Percentiles rank a stretch among this genome's conserved stretches.
Evolutionary conservation across 495 filamentous ascomycete species (phyloP).

Genomic region (Penicillium longicatenatum): DNA sequence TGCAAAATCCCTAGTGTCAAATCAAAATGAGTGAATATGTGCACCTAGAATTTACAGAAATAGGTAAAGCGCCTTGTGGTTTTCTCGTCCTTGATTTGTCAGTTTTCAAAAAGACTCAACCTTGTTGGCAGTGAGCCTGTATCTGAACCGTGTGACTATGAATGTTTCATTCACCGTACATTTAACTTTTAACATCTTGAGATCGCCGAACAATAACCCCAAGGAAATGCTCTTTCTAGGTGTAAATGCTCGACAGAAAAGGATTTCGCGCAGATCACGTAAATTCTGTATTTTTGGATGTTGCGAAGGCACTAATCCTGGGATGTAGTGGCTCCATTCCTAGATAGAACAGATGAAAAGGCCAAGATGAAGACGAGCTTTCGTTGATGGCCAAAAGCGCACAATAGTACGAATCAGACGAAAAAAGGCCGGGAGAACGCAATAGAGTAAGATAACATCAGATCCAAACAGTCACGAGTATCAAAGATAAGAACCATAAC

Average conservation of each 20-base stretch:
- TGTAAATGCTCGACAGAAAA: neutral
- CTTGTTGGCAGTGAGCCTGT: too few species aligned
- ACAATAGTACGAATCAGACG: constrained; percentile 5
- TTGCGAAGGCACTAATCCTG: constrained; percentile 2
- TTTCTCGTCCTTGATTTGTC: too few species aligned
- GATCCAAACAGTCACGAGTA: constrained; percentile 8
- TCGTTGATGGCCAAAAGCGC: constrained; percentile 10
- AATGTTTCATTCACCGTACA: too few species aligned
- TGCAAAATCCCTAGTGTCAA: too few species aligned
- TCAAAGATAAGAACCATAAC: constrained; percentile 20
- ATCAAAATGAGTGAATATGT: too few species aligned
- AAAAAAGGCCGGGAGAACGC: constrained; percentile 4
- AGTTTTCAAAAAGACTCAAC: too few species aligned
- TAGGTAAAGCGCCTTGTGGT: too few species aligned
- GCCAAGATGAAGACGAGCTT: constrained; percentile 13
- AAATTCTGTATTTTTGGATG: constrained; percentile 1
- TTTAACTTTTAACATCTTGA: neutral
- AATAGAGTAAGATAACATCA: constrained; percentile 4
- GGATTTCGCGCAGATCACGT: neutral
- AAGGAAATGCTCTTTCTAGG: neutral
- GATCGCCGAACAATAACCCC: too few species aligned
- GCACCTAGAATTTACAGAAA: too few species aligned
- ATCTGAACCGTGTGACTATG: too few species aligned
- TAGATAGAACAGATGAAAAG: constrained; percentile 10
- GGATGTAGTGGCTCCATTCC: constrained; percentile 7